These are phyloP conservation scores for Botrytis galanthina DNA, from an alignment of 2,329 filamentous ascomycete species.

Conservation along the genomic window DNA sequence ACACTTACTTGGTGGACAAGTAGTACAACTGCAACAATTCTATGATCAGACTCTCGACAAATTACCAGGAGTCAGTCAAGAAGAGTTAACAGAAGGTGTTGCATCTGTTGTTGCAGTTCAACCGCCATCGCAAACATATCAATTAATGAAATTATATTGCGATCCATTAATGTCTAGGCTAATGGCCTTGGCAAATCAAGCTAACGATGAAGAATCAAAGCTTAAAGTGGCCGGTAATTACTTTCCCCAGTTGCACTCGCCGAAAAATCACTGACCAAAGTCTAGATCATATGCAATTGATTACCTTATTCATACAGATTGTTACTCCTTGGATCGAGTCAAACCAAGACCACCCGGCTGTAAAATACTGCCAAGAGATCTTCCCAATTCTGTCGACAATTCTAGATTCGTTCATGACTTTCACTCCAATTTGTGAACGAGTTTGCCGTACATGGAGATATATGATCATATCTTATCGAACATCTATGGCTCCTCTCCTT, in stretches of 20 bases:
- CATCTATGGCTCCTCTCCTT: conserved; percentile 80
- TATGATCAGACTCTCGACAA: conserved; percentile 88
- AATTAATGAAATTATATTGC: conserved; percentile 85
- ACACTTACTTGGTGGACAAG: conserved; percentile 77
- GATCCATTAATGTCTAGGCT: conserved; percentile 84
- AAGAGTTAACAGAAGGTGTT: conserved; percentile 94
- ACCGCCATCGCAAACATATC: conserved; percentile 75
- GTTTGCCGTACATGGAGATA: conserved; percentile 94
- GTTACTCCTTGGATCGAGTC: conserved; percentile 72
- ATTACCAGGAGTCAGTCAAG: conserved; percentile 81
- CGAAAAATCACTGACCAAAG: not conserved
- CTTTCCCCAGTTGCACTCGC: conserved; percentile 8
- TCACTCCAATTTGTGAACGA: conserved; percentile 85
- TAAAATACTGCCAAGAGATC: conserved; percentile 94
- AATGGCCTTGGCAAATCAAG: conserved; percentile 82
- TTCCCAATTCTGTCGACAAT: conserved; percentile 85
- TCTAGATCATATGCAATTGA: conserved; percentile 80
- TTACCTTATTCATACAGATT: conserved; percentile 83
- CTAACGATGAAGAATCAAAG: conserved; percentile 78
- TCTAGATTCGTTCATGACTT: conserved; percentile 81
- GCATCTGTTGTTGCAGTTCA: conserved; percentile 88
- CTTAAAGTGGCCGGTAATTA: conserved; percentile 75
- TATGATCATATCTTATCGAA: conserved; percentile 95
- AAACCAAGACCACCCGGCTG: conserved; percentile 78
- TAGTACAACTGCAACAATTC: conserved; percentile 83